phyloP scores from a whole-genome alignment of 192 early-diverging fungal genomes.

The Coemansia sp. region DNA sequence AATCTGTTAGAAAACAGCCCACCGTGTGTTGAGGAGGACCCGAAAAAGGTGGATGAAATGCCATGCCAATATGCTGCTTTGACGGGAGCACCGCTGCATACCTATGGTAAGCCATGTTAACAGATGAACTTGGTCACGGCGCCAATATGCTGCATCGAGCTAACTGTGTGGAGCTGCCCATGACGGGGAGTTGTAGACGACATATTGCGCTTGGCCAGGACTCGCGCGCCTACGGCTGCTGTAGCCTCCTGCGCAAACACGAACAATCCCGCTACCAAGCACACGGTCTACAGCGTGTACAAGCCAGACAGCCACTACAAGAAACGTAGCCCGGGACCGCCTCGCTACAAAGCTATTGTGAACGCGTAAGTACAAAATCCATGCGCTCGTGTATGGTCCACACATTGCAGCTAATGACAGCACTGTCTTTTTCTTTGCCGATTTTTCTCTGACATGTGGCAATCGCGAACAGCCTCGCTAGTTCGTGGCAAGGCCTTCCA shows the following conservation, averaged over 20 bases:
- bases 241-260: background rate
- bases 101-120: background rate
- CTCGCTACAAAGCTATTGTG: conserved; percentile 26
- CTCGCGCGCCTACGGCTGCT: background rate
- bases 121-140: too few relatives aligned
- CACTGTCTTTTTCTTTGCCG: background rate
- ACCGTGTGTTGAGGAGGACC: background rate
- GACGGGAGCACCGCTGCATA: background rate
- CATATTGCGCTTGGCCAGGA: conserved; percentile 8
- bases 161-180: background rate
- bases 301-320: conserved; percentile 30
- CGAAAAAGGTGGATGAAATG: background rate
- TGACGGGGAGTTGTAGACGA: conserved; percentile 9
- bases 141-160: background rate
- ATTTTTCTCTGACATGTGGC: background rate
- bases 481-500: background rate
- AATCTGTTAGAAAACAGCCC: background rate
- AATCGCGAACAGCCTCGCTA: background rate
- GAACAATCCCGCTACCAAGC: background rate
- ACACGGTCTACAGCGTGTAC: conserved; percentile 22
- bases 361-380: conserved; percentile 15
- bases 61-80: background rate
- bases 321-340: conserved; percentile 30
- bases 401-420: background rate
- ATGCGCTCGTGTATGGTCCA: background rate